Evolutionary conservation across 257 asterid genomes (phyloP).

Genomic region (Ophiorrhiza pumila): DNA sequence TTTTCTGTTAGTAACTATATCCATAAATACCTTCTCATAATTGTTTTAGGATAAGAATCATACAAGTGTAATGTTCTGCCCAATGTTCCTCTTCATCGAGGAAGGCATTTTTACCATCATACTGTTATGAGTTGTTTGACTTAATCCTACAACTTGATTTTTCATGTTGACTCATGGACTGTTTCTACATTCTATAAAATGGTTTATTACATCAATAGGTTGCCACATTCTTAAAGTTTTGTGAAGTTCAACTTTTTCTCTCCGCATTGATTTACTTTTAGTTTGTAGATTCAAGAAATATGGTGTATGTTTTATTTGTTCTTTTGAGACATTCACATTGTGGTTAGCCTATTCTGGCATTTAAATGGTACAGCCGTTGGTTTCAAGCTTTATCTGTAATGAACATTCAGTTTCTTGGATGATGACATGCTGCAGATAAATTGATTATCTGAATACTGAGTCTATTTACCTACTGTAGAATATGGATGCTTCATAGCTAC

Average conservation of each 20-base stretch:
- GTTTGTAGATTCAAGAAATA: background rate
- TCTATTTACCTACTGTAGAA: conserved; percentile 65
- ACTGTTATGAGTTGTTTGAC: background rate
- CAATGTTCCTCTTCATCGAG: background rate
- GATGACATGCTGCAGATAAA: background rate
- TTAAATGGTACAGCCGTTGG: background rate
- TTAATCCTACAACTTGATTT: background rate
- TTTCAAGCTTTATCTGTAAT: background rate
- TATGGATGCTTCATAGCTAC: conserved; percentile 76
- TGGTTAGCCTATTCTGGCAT: background rate
- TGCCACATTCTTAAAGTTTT: background rate
- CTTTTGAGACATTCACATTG: background rate
- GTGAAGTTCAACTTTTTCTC: background rate
- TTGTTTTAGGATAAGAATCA: no score
- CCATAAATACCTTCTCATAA: background rate
- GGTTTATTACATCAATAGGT: background rate
- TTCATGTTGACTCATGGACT: background rate
- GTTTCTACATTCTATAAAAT: background rate
- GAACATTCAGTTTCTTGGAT: background rate
- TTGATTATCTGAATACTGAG: conserved; percentile 11
- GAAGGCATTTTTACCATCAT: background rate
- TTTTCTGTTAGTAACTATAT: background rate
- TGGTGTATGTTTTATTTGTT: background rate
- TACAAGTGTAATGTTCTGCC: background rate
- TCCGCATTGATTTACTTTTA: background rate